Conservation (phyloP, 306 rosid species). For the Cucurbita argyrosperma region DNA sequence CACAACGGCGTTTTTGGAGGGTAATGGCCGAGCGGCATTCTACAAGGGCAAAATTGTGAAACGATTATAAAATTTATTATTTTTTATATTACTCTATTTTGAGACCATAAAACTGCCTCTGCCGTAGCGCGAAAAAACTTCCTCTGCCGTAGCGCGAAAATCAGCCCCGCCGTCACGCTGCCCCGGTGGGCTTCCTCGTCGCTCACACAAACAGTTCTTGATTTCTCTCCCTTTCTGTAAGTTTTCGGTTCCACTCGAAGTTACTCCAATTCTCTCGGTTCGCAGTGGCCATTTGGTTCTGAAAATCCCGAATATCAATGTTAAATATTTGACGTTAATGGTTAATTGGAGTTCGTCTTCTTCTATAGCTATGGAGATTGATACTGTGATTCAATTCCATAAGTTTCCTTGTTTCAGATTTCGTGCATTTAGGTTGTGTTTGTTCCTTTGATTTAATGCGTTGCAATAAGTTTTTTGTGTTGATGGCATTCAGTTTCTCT, state of each 20-base stretch:
- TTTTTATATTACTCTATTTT: neutral
- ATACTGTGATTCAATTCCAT: neutral
- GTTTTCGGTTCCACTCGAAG: neutral
- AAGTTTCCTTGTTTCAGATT: neutral
- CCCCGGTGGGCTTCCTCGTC: neutral
- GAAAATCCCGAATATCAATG: neutral
- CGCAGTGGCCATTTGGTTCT: neutral
- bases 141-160: neutral
- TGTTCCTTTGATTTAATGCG: neutral
- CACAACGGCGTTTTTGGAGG: neutral
- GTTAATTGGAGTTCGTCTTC: neutral
- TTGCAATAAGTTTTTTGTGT: neutral
- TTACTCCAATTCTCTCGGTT: neutral
- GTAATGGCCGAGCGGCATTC: neutral
- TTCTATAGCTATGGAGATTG: too few species aligned
- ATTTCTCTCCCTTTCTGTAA: neutral
- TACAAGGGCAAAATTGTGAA: too few species aligned
- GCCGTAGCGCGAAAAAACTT: neutral
- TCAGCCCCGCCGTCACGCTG: neutral
- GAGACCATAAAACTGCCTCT: neutral
- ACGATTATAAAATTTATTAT: too few species aligned
- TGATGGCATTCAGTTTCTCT: too few species aligned
- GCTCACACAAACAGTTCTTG: neutral
- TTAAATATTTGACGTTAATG: neutral
- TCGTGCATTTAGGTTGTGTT: neutral